Evolutionary conservation across 225 moss, liverwort and hornwort species (phyloP).

Genomic region (Lunularia cruciata): DNA sequence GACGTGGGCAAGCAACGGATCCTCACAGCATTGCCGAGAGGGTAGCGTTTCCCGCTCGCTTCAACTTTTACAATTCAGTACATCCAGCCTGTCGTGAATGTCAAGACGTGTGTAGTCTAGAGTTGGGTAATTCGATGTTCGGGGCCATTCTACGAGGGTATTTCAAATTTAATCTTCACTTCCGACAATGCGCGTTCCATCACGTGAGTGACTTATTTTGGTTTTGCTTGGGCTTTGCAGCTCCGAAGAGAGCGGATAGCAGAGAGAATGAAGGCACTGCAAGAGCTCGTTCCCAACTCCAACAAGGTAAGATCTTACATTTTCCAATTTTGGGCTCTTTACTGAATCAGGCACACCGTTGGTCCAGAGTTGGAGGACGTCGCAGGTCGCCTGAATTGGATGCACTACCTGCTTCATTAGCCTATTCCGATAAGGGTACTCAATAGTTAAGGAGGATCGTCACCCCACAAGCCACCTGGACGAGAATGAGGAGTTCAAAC

Average conservation of each 20-base stretch:
- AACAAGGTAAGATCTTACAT: slow-evolving; percentile 60
- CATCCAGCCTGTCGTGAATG: background rate
- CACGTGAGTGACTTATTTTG: background rate
- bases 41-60: slow-evolving; percentile 44
- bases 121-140: background rate
- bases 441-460: too few relatives aligned
- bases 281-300: slow-evolving; percentile 97
- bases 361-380: too few relatives aligned
- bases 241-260: slow-evolving; percentile 97
- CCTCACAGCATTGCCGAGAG: slow-evolving; percentile 99
- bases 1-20: slow-evolving; percentile 98
- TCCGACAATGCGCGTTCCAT: background rate
- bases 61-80: background rate
- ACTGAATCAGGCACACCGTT: too few relatives aligned
- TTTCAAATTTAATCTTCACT: background rate
- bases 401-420: too few relatives aligned
- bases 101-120: too few relatives aligned
- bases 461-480: too few relatives aligned
- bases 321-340: background rate
- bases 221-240: slow-evolving; percentile 27
- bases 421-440: too few relatives aligned
- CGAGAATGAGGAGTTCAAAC: too few relatives aligned
- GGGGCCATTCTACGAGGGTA: background rate
- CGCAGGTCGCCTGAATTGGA: too few relatives aligned
- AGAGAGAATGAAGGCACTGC: slow-evolving; percentile 97